Evolutionary conservation across 495 filamentous ascomycete species (phyloP).

Genomic region (Aspergillus ostianus): DNA sequence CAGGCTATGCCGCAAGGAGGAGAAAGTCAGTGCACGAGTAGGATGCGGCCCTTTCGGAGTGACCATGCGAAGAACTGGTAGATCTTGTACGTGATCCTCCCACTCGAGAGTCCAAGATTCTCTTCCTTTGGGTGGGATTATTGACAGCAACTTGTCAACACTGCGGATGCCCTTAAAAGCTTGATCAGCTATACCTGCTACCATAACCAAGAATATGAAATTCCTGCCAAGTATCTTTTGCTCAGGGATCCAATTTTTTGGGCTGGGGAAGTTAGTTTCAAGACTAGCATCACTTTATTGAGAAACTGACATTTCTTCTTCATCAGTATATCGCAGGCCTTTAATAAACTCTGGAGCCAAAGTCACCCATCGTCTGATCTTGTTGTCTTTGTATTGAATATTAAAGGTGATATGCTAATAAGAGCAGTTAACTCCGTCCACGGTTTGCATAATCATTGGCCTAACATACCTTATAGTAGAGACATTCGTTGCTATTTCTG

Average conservation of each 20-base stretch:
- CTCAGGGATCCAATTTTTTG: slow-evolving; percentile 23
- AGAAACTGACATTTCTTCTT: slow-evolving; percentile 16
- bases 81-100: neutral
- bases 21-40: slow-evolving; percentile 9
- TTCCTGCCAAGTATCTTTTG: slow-evolving; percentile 19
- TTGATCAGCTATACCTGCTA: slow-evolving; percentile 6
- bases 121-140: neutral
- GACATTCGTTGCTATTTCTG: slow-evolving; percentile 18
- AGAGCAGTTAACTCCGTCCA: too few species aligned
- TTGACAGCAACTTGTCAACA: slow-evolving; percentile 6
- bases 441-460: too few species aligned
- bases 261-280: too few species aligned
- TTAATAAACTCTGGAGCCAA: slow-evolving; percentile 26
- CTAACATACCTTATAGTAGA: slow-evolving; percentile 26
- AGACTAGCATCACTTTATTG: too few species aligned
- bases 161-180: slow-evolving; percentile 9
- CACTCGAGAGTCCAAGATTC: slow-evolving; percentile 10
- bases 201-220: slow-evolving; percentile 24
- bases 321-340: slow-evolving; percentile 16
- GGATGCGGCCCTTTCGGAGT: slow-evolving; percentile 1
- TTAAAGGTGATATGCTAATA: slow-evolving; percentile 23
- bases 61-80: slow-evolving; percentile 9
- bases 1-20: slow-evolving; percentile 4
- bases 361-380: slow-evolving; percentile 21
- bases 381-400: slow-evolving; percentile 11